Evolutionary conservation across 2,329 filamentous ascomycete genomes (phyloP), one percentile per base, ranked within the genome.

Genomic region (Sphaerulina vaccinii): DNA sequence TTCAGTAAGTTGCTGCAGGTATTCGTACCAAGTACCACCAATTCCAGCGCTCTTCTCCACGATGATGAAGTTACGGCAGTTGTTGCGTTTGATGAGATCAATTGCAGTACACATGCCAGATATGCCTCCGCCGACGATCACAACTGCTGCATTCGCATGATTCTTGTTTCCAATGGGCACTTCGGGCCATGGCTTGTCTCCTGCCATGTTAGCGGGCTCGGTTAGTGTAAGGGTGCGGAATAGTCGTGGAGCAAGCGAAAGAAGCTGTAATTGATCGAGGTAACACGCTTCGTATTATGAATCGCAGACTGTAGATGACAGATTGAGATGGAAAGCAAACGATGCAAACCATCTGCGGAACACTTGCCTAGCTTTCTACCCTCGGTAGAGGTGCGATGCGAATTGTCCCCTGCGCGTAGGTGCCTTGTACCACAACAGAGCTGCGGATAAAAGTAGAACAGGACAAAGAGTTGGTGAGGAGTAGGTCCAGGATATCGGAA

Each of bases 71-170:
- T 82, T 81, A 35, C 72, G 72, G 57, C 74, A 76, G 38, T 76
- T 73, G 58, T 76, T 76, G 7, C 70, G 68, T 49, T 74, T 76
- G 59, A 83, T 73, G 35, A 83, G 69, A 48, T 82, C 77, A 51
- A 83, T 82, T 11, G 79, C 79, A 62, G 75, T 78, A 58, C 78
- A 80, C 62, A 82, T 74, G 24, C 79, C 79, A 65, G 52, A 49
- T 22, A 65, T 47, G 5, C 61, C 63, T n/a, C 58, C 79, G 3
- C 80, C 80, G 29, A 83, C 78, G 45, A 83, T 82, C 7, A 81
- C 74, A 1, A 82, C 79, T 2, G 77, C 74, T 1, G 79, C 75
- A 55, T 75, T 71, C 6, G 75, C 77, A 54, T 77, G 75, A 55
- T 77, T 72, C 45, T 74, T 73, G 55, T 80, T 81, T 13, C 75